phyloP scores from a whole-genome alignment of 2,329 filamentous ascomycete genomes.

The Xylaria sp. region DNA sequence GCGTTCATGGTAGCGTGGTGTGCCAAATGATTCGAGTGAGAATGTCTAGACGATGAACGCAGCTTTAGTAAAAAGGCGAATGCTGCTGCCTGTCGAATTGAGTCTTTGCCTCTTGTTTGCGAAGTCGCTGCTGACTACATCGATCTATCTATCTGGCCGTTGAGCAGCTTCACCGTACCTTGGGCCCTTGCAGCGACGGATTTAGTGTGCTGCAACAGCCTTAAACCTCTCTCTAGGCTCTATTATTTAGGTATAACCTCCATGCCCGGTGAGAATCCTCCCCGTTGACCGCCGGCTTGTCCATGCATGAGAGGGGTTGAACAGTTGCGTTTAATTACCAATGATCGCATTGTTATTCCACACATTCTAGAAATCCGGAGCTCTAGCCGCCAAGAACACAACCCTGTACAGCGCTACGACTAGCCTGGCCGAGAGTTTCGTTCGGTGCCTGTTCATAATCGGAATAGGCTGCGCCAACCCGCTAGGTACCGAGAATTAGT shows the following conservation, averaged over 20 bases:
- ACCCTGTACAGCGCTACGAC: background rate
- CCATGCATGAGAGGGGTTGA: background rate
- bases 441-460: background rate
- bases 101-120: background rate
- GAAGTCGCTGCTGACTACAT: background rate
- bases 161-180: background rate
- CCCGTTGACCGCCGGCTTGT: background rate
- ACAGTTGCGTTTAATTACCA: background rate
- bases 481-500: background rate
- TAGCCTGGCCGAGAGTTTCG: background rate
- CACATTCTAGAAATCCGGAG: background rate
- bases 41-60: constrained; percentile 7
- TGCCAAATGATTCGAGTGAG: background rate
- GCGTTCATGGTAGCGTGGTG: background rate
- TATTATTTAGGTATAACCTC: background rate
- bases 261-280: background rate
- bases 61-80: constrained; percentile 5
- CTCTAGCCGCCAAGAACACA: background rate
- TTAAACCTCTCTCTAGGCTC: background rate
- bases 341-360: background rate
- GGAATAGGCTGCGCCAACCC: background rate
- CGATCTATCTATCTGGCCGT: background rate
- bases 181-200: background rate
- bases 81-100: background rate
- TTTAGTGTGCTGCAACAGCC: background rate